These are phyloP conservation scores for Aspergillus sclerotiicarbonarius DNA, from an alignment of 495 filamentous ascomycete genomes.

Conservation along the genomic window DNA sequence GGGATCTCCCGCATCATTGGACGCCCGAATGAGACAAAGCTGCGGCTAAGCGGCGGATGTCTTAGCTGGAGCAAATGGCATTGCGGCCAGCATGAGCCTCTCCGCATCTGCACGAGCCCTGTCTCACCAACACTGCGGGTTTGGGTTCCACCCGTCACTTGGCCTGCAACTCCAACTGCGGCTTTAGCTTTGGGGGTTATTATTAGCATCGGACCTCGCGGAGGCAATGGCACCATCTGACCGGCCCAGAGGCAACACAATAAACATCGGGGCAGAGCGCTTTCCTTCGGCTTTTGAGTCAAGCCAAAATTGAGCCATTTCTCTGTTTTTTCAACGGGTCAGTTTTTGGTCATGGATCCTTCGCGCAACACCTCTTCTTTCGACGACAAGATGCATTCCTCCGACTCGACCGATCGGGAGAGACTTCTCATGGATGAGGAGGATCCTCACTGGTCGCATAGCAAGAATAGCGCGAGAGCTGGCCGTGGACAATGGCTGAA, in stretches of 20 bases:
- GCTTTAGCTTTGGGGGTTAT: too few relatives aligned
- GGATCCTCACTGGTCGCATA: constrained; percentile 3
- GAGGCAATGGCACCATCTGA: constrained; percentile 3
- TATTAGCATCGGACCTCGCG: neutral
- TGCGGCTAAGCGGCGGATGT: constrained; percentile 12
- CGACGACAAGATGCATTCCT: constrained; percentile 8
- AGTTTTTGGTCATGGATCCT: neutral
- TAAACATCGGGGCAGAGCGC: neutral
- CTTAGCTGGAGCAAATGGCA: constrained; percentile 4
- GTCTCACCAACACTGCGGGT: neutral
- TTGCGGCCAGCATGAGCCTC: neutral
- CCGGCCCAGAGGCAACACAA: neutral
- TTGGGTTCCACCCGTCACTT: constrained; percentile 1
- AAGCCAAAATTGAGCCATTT: too few relatives aligned
- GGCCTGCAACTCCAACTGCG: neutral
- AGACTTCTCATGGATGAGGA: constrained; percentile 11
- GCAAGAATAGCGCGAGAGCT: neutral
- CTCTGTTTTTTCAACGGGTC: neutral
- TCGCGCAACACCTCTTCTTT: neutral
- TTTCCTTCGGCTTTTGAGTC: too few relatives aligned
- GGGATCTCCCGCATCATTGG: neutral
- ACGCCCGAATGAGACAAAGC: constrained; percentile 9
- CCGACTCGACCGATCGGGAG: neutral
- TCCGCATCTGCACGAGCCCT: constrained; percentile 1
- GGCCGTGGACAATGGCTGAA: constrained; percentile 7